These are phyloP conservation scores for Amylocystis lapponica DNA, from an alignment of 768 basidiomycete species.

Conservation along the genomic window DNA sequence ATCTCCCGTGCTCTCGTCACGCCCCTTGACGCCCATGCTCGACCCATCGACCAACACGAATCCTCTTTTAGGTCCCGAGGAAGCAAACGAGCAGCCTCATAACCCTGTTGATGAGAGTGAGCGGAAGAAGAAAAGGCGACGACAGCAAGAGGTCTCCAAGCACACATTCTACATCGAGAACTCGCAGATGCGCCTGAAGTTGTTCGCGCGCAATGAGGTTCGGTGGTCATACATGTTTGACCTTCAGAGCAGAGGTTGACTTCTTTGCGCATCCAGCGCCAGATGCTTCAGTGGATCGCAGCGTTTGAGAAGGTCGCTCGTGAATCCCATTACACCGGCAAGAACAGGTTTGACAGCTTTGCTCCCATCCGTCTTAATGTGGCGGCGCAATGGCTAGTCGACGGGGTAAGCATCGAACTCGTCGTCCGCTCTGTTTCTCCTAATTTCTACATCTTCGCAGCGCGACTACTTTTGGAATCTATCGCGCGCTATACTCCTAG, in stretches of 20 bases:
- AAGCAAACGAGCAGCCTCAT: slow-evolving; percentile 25
- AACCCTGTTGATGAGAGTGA: slow-evolving; percentile 21
- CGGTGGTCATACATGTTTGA: slow-evolving; percentile 7
- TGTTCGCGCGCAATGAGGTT: slow-evolving; percentile 85
- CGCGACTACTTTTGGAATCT: slow-evolving; percentile 99
- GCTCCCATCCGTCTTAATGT: slow-evolving; percentile 90
- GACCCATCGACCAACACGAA: slow-evolving; percentile 78
- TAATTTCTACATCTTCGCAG: too few species aligned
- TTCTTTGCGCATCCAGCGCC: slow-evolving; percentile 49
- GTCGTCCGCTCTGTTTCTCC: too few species aligned
- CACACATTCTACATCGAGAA: slow-evolving; percentile 95
- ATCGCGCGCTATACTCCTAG: slow-evolving; percentile 83
- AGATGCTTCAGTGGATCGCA: slow-evolving; percentile 97
- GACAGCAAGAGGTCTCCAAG: slow-evolving; percentile 65
- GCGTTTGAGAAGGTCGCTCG: slow-evolving; percentile 77
- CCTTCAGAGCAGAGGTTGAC: slow-evolving; percentile 4
- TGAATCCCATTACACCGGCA: slow-evolving; percentile 69
- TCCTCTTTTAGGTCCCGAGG: slow-evolving; percentile 36
- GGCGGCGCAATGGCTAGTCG: slow-evolving; percentile 96
- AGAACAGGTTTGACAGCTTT: slow-evolving; percentile 91
- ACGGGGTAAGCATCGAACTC: slow-evolving; percentile 73
- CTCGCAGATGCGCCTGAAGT: slow-evolving; percentile 81
- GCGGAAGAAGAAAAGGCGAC: slow-evolving; percentile 41
- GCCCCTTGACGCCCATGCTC: slow-evolving; percentile 51
- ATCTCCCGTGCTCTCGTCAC: too few species aligned